Evolutionary conservation across 2,329 filamentous ascomycete genomes (phyloP), one percentile per base, ranked within the genome.

Genomic region (Alternaria atra): DNA sequence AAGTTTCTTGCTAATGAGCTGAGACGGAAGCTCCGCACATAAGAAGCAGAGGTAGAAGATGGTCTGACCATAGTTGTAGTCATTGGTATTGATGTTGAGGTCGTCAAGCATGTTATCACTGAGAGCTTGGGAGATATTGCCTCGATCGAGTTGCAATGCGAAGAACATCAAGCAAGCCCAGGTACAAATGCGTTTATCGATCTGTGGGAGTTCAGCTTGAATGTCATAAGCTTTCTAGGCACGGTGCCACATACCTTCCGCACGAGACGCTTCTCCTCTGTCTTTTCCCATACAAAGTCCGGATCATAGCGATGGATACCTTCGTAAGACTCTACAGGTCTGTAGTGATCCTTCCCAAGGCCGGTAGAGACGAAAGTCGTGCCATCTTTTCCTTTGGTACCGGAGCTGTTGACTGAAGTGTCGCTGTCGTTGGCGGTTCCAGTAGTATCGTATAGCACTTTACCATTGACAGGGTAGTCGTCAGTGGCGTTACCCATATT

Each of bases 1-100:
- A 8, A 81, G 68, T 51, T 80, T 80, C 64, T 84, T 84, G 40
- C 80, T 82, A 20, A 83, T 77, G 6, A 84, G 75, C 46, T 83
- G 81, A 0, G 81, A 82, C 0, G 82, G 82, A 15, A 84, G 72
- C 51, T 83, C 82, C 1, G 82, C 81, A 30, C 63, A 70, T 5
- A 97, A 92, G 80, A 97, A 97, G 78, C 92, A 93, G 25, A 87
- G 85, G 79, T 91, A 94, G 82, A 96, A 96, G 9, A 91, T 81
- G 0, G 79, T 80, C 51, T 81, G 74, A 8, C 77, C 77, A 42
- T 74, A 75, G 58, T 79, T 79, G 68, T 77, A 79, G 60, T 78
- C 75, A 55, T 77, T 79, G 46, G 77, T 79, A 50, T 71, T 75
- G 53, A 79, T 64, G 8, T 58, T 39, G 8, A 79, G 66, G 52